Conservation (phyloP, 2,329 filamentous ascomycete species). For the Paracoccidioides lutzii region DNA sequence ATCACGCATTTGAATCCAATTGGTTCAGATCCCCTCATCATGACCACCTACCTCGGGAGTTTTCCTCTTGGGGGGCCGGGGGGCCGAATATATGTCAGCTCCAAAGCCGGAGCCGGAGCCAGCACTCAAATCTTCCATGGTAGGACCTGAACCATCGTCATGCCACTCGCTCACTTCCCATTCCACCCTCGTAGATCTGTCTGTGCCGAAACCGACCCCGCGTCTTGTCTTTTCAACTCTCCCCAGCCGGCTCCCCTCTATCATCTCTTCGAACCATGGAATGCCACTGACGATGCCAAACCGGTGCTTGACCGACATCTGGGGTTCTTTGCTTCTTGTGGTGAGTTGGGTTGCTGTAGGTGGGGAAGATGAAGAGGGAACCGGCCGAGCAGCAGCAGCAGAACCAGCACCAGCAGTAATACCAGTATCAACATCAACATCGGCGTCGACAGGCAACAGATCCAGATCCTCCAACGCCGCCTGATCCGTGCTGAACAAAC, state of each 20-base stretch:
- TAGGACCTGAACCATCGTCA: slow-evolving; percentile 26
- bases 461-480: slow-evolving; percentile 60
- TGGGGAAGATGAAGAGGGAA: not conserved
- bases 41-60: slow-evolving; percentile 9
- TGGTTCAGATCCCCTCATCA: not conserved
- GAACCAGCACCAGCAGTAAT: not conserved
- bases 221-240: slow-evolving; percentile 48
- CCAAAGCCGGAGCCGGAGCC: not conserved
- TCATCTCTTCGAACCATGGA: slow-evolving; percentile 75
- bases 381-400: not conserved
- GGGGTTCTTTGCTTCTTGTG: slow-evolving; percentile 7
- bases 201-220: slow-evolving; percentile 46
- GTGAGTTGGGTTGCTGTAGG: slow-evolving; percentile 9
- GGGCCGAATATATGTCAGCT: too few species aligned
- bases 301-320: slow-evolving; percentile 25
- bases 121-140: not conserved
- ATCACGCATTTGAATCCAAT: not conserved
- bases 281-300: slow-evolving; percentile 41
- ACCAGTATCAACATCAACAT: slow-evolving; percentile 21
- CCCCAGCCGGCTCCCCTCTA: slow-evolving; percentile 62
- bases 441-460: slow-evolving; percentile 45
- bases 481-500: slow-evolving; percentile 57
- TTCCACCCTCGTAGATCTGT: slow-evolving; percentile 55
- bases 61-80: slow-evolving; percentile 10
- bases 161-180: slow-evolving; percentile 76